Percentiles rank a stretch among this genome's conserved stretches.
Conservation (phyloP, 441 rosid genomes). For the Erodium moschatum region DNA sequence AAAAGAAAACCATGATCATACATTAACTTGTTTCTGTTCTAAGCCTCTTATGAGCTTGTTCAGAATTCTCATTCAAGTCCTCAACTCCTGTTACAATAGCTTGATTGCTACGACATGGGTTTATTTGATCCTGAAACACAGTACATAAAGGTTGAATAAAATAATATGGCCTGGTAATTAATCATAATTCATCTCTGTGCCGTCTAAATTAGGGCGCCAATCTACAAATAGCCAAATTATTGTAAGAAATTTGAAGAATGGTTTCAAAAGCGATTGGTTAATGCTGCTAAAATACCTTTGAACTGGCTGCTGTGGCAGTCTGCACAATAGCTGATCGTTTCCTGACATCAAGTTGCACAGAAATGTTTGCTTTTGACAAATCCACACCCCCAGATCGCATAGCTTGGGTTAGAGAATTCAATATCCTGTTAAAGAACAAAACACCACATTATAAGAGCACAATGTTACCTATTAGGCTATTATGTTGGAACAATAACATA, state of each 20-base stretch:
- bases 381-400: slow-evolving; percentile 47
- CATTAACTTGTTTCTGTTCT: slow-evolving; percentile 37
- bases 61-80: slow-evolving; percentile 29
- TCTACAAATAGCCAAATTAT: not conserved
- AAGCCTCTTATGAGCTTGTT: slow-evolving; percentile 41
- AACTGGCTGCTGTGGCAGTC: slow-evolving; percentile 24
- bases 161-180: not conserved
- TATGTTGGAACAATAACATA: not conserved
- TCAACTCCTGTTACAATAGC: slow-evolving; percentile 24
- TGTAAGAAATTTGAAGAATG: not conserved
- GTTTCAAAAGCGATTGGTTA: not conserved
- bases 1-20: slow-evolving; percentile 10
- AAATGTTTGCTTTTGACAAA: slow-evolving; percentile 37
- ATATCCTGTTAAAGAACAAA: slow-evolving; percentile 30
- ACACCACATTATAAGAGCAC: slow-evolving; percentile 10
- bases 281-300: slow-evolving; percentile 35
- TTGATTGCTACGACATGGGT: slow-evolving; percentile 25
- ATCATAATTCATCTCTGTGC: no score
- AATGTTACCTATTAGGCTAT: not conserved
- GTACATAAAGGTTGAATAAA: not conserved
- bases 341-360: slow-evolving; percentile 43
- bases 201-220: no score
- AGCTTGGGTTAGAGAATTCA: slow-evolving; percentile 33
- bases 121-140: slow-evolving; percentile 34
- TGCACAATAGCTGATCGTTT: slow-evolving; percentile 29